phyloP scores from a whole-genome alignment of 495 filamentous ascomycete genomes.

The Trichocladium antarcticum region DNA sequence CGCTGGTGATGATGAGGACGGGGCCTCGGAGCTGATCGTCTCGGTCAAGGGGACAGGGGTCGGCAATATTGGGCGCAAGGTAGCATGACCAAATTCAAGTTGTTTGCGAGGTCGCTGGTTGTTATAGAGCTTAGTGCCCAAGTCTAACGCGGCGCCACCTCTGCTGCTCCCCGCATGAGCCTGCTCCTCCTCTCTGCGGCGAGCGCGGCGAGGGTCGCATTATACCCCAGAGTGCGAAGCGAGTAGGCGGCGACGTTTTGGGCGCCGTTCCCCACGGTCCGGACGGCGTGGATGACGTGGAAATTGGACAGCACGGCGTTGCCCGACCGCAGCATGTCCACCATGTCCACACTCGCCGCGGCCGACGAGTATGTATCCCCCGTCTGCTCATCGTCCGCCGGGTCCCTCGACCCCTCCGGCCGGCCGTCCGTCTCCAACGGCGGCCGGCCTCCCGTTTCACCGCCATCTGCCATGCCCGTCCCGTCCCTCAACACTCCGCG shows the following conservation, averaged over 20 bases:
- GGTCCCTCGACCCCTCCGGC: slow-evolving; percentile 11
- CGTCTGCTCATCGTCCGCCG: slow-evolving; percentile 34
- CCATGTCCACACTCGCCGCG: slow-evolving; percentile 28
- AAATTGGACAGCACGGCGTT: slow-evolving; percentile 59
- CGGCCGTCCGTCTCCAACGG: slow-evolving; percentile 14
- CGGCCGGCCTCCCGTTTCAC: slow-evolving; percentile 36
- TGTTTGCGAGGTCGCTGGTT: neutral
- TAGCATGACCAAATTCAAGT: slow-evolving; percentile 49
- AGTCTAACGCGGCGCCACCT: slow-evolving; percentile 5
- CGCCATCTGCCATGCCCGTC: slow-evolving; percentile 26
- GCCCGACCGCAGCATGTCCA: slow-evolving; percentile 55
- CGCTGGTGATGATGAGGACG: slow-evolving; percentile 45
- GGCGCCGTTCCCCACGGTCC: slow-evolving; percentile 49
- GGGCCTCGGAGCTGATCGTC: slow-evolving; percentile 61
- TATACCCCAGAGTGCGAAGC: slow-evolving; percentile 41
- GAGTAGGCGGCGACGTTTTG: slow-evolving; percentile 41
- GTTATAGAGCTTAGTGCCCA: neutral
- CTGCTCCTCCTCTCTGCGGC: slow-evolving; percentile 36
- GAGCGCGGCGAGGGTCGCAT: slow-evolving; percentile 36
- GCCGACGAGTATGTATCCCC: slow-evolving; percentile 38
- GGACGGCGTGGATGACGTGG: slow-evolving; percentile 54
- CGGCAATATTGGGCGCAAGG: slow-evolving; percentile 89
- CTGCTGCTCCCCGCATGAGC: slow-evolving; percentile 16
- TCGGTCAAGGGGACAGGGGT: slow-evolving; percentile 90
- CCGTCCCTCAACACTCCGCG: slow-evolving; percentile 53